Percentiles rank a stretch among this genome's conserved stretches.
phyloP scores from a whole-genome alignment of 805 yeast species.

The Candida verbasci region DNA sequence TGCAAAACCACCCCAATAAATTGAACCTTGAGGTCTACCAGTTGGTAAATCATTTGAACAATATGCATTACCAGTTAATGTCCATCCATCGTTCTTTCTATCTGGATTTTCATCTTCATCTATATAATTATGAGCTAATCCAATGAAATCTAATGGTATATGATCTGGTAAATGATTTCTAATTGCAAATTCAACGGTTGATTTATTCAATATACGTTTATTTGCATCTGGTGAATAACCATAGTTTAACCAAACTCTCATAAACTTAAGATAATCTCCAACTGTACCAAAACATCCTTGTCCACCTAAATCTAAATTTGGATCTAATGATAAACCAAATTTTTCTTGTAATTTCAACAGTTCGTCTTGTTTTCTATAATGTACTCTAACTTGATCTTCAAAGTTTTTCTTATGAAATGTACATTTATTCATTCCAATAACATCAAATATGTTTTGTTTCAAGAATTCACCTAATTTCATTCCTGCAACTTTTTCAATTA shows the following conservation, averaged over 20 bases:
- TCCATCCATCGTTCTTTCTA: constrained; percentile 23
- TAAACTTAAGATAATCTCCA: constrained; percentile 33
- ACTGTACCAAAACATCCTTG: constrained; percentile 37
- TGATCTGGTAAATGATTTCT: constrained; percentile 28
- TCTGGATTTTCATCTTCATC: constrained; percentile 12
- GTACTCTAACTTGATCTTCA: constrained; percentile 12
- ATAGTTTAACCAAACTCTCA: constrained; percentile 36
- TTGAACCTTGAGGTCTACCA: constrained; percentile 31
- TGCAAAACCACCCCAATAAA: constrained; percentile 39
- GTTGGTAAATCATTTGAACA: constrained; percentile 20
- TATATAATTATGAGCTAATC: constrained; percentile 14
- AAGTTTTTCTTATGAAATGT: constrained; percentile 18
- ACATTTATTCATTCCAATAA: constrained; percentile 29
- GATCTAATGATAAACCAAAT: constrained; percentile 17
- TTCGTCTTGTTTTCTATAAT: constrained; percentile 14
- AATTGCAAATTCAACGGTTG: constrained; percentile 28
- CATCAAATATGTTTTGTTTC: constrained; percentile 26
- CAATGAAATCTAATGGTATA: constrained; percentile 15
- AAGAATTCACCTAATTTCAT: constrained; percentile 27
- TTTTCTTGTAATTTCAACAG: constrained; percentile 9
- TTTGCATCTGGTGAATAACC: constrained; percentile 38
- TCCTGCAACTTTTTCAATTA: constrained; percentile 31
- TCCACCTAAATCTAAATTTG: constrained; percentile 39
- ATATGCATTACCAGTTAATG: constrained; percentile 33
- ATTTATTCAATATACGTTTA: constrained; percentile 19